These are phyloP conservation scores for Pterulicium gracile DNA, from an alignment of 1,284 basidiomycete species.

Conservation along the genomic window DNA sequence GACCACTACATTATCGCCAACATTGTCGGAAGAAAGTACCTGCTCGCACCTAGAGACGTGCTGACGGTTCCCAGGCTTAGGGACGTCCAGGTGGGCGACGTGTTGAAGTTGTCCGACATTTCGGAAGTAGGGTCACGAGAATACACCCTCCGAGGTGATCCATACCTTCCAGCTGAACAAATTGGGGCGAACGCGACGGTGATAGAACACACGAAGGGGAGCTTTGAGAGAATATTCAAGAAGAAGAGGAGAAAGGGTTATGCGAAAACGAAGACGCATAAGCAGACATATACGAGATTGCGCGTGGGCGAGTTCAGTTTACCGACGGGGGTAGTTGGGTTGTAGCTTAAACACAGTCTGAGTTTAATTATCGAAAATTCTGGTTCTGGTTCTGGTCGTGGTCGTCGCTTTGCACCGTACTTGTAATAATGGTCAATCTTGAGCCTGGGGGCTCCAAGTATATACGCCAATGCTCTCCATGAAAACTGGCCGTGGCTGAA, in stretches of 20 bases:
- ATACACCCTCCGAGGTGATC: conserved; percentile 78
- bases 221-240: conserved; percentile 86
- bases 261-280: conserved; percentile 61
- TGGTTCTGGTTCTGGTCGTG: too few species aligned
- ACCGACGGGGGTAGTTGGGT: conserved; percentile 12
- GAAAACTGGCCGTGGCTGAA: too few species aligned
- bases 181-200: conserved; percentile 83
- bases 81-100: conserved; percentile 75
- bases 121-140: conserved; percentile 93
- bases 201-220: conserved; percentile 91
- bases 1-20: conserved; percentile 86
- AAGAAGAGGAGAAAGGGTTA: conserved; percentile 98
- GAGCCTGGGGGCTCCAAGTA: too few species aligned
- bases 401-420: too few species aligned
- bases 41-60: conserved; percentile 82
- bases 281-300: conserved; percentile 88
- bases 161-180: conserved; percentile 43
- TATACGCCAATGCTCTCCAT: too few species aligned
- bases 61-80: conserved; percentile 87
- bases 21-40: conserved; percentile 81
- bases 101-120: conserved; percentile 76
- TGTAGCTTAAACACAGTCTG: conserved; percentile 14
- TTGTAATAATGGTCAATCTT: too few species aligned
- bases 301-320: conserved; percentile 53
- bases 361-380: not conserved